phyloP scores from a whole-genome alignment of 176 grass and related monocot genomes.

The Urochloa ruziziensis region DNA sequence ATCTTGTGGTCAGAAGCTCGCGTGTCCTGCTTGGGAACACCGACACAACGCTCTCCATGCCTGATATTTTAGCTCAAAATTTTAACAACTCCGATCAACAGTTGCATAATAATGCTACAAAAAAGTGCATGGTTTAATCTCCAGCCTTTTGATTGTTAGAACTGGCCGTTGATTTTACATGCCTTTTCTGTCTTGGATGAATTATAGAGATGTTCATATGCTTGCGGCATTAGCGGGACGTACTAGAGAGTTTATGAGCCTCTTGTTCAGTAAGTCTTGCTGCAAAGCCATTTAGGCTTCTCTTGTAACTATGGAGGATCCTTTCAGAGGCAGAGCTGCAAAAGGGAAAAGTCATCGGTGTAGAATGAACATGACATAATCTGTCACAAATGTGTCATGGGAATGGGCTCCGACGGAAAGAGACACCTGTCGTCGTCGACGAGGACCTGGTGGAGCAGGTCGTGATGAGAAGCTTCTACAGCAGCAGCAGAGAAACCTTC shows the following conservation, averaged over 20 bases:
- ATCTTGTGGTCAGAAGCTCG: constrained; percentile 38
- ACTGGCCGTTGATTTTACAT: background rate
- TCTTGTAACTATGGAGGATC: constrained; percentile 42
- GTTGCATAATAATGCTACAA: background rate
- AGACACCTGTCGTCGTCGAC: constrained; percentile 16
- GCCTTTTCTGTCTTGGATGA: too few relatives aligned
- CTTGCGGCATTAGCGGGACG: background rate
- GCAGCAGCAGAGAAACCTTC: background rate
- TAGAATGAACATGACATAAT: background rate
- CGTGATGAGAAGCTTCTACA: background rate
- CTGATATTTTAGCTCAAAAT: background rate
- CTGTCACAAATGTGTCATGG: background rate
- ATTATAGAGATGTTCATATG: background rate
- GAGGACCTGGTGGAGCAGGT: constrained; percentile 16
- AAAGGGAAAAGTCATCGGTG: background rate
- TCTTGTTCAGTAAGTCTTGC: constrained; percentile 12
- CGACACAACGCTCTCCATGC: constrained; percentile 19
- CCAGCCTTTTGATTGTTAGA: background rate
- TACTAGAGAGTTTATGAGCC: constrained; percentile 26
- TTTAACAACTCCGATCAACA: background rate
- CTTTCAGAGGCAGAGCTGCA: constrained; percentile 29
- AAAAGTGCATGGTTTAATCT: background rate
- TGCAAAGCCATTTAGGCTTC: constrained; percentile 47
- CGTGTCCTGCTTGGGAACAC: constrained; percentile 29
- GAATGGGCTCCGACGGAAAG: background rate